Evolutionary conservation across 2,329 filamentous ascomycete genomes (phyloP), one percentile per base, ranked within the genome.

Genomic region (Akanthomyces dipterigenus): DNA sequence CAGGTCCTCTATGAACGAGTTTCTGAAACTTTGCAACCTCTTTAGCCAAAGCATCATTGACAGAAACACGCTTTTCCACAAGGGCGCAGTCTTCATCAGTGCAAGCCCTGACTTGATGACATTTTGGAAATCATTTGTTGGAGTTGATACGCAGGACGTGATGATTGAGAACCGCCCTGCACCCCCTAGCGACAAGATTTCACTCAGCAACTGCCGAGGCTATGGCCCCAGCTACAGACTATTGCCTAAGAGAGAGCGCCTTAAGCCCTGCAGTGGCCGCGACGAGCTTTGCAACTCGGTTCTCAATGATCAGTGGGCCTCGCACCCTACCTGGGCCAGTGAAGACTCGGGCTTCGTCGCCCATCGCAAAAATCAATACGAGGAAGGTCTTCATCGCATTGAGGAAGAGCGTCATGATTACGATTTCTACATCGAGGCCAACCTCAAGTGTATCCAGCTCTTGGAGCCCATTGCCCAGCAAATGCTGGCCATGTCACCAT

Each of bases 331-430:
- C 0, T 99, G 95, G 95, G 95, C 93, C 1, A 98, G 93, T 1
- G 95, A 99, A 74, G 95, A 99, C 71, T 96, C 91, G 49, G 95
- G 95, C 0, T 99, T 99, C 68, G 93, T 99, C 63, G 95, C 95
- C 14, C 95, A 99, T 76, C 87, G 93, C 64, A 99, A 99, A 82
- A 99, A 99, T 68, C 86, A 89, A 60, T 96, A 89, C 65, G 95
- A 99, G 73, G 95, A 99, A 74, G 90, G 90, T 36, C 84, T 99
- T 9, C 95, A 99, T 71, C 84, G 95, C 22, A 97, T 99, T 63
- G 95, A 99, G 75, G 95, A 99, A 75, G 95, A 99, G 73, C 89
- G 95, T 5, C 95, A 99, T 71, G 95, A 99, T 71, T 99, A 99
- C 69, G 95, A 99, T 73, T 96, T 96, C 76, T 95, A 97, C 71